Evolutionary conservation across 106 monocot species (phyloP), one percentile per base, ranked within the genome.

Genomic region (Hemerocallis citrina): DNA sequence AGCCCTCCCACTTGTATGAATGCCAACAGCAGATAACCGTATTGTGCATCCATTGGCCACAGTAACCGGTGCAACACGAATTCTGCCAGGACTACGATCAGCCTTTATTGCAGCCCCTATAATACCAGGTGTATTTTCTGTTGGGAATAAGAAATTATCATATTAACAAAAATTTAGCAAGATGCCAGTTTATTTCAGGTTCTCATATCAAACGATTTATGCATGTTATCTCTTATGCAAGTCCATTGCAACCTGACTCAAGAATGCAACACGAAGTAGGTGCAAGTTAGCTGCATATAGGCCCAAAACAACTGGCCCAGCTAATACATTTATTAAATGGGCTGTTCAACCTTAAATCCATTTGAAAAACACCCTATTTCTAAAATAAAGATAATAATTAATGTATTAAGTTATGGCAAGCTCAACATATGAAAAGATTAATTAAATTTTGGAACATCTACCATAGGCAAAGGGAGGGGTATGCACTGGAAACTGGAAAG

Each of bases 21-120:
- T 67, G 37, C 86, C 79, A 64, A 78, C 75, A 78, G 92, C 81
- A 88, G 88, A 74, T 42, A 98, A 21, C 25, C 91, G 73, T 55
- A 92, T 78, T 27, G 69, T 82, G 21, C 76, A 73, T 33, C 81
- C 81, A 75, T 88, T 85, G 20, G 87, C 82, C 20, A 98, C 82
- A 34, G 55, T 67, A 49, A 88, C 52, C 59, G 84, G 84, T 63
- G 79, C 64, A 49, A 64, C 28, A 43, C 64, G 91, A 46, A 87
- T 36, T 61, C 71, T 75, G 39, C 61, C 79, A 39, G 72, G 64
- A 59, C 62, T 76, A 67, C 79, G 81, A 48, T 65, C 80, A 74
- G 77, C 87, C 45, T 69, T 71, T 5, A 15, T 64, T 19, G 87
- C 74, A 61, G 82, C 79, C 50, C 72, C 55, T 72, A 98, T 92